Percentiles rank a stretch among this genome's conserved stretches.
Evolutionary conservation across 2,329 filamentous ascomycete genomes (phyloP).

Genomic region (Acrodontium crateriforme): DNA sequence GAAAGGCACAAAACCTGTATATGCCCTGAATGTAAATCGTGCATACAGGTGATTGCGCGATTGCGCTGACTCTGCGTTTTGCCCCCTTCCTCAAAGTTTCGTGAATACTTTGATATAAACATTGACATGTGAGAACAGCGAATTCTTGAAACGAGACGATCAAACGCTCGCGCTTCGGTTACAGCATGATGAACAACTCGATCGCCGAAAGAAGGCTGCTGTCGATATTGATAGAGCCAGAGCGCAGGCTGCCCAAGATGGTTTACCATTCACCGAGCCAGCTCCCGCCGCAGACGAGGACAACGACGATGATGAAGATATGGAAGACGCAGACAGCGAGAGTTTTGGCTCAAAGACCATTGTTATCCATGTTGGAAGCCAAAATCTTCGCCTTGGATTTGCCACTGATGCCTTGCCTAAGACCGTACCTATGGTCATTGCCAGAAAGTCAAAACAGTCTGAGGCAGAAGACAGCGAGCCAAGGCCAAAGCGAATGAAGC

Average conservation of each 20-base stretch:
- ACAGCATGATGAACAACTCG: conserved; percentile 73
- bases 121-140: conserved; percentile 39
- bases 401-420: conserved; percentile 93
- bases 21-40: conserved; percentile 23
- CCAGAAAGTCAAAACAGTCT: conserved; percentile 59
- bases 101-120: not conserved
- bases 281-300: conserved; percentile 25
- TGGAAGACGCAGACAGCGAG: conserved; percentile 43
- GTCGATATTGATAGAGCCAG: conserved; percentile 79
- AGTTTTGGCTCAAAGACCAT: conserved; percentile 78
- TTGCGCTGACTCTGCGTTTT: not conserved
- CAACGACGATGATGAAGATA: conserved; percentile 40
- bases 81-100: not conserved
- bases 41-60: conserved; percentile 13
- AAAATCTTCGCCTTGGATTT: conserved; percentile 85
- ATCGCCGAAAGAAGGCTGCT: conserved; percentile 69
- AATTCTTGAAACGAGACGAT: conserved; percentile 97
- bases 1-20: conserved; percentile 22
- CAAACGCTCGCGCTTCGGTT: conserved; percentile 82
- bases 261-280: conserved; percentile 23
- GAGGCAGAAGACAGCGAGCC: conserved; percentile 81
- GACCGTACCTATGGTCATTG: conserved; percentile 85
- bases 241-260: conserved; percentile 52
- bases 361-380: conserved; percentile 87
- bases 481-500: conserved; percentile 50